Percentiles rank a stretch among this genome's conserved stretches.
Evolutionary conservation across 1,284 basidiomycete species (phyloP).

Genomic region (Mycena citricolor): DNA sequence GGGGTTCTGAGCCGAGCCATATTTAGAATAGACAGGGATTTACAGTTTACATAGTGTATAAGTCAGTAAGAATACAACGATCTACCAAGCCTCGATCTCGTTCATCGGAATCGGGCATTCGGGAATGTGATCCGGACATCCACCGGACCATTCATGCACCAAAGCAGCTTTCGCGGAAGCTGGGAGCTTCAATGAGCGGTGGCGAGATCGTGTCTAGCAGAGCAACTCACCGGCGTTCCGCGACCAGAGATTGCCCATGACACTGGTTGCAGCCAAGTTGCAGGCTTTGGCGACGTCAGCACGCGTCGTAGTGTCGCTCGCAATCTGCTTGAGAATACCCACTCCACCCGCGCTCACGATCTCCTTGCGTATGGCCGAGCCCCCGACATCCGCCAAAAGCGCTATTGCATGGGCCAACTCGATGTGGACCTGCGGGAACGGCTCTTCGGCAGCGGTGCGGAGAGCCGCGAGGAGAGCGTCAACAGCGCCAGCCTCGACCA

Average conservation of each 20-base stretch:
- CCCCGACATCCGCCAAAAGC: slow-evolving; percentile 29
- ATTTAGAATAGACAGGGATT: too few relatives aligned
- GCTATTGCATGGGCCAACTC: slow-evolving; percentile 30
- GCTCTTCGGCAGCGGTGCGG: slow-evolving; percentile 27
- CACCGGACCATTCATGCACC: slow-evolving; percentile 28
- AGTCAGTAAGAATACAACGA: too few relatives aligned
- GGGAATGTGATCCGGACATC: slow-evolving; percentile 28
- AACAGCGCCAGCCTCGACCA: slow-evolving; percentile 30
- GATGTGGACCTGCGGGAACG: slow-evolving; percentile 27
- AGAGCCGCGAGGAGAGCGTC: slow-evolving; percentile 29
- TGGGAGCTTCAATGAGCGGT: background rate
- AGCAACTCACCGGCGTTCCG: slow-evolving; percentile 27
- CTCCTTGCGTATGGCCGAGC: slow-evolving; percentile 28
- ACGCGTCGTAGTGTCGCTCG: slow-evolving; percentile 10
- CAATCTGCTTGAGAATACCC: slow-evolving; percentile 27
- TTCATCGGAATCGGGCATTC: slow-evolving; percentile 29
- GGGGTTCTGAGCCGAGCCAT: too few relatives aligned
- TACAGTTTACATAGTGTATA: too few relatives aligned
- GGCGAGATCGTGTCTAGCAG: too few relatives aligned
- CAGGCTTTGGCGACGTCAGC: slow-evolving; percentile 29
- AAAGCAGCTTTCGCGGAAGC: slow-evolving; percentile 26
- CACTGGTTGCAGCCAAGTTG: slow-evolving; percentile 28
- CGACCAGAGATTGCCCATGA: slow-evolving; percentile 30
- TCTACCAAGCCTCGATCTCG: slow-evolving; percentile 3
- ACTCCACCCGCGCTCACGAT: slow-evolving; percentile 30